Percentiles rank a stretch among this genome's conserved stretches.
phyloP scores from a whole-genome alignment of 2,329 filamentous ascomycete genomes.

The Talaromyces sp. region DNA sequence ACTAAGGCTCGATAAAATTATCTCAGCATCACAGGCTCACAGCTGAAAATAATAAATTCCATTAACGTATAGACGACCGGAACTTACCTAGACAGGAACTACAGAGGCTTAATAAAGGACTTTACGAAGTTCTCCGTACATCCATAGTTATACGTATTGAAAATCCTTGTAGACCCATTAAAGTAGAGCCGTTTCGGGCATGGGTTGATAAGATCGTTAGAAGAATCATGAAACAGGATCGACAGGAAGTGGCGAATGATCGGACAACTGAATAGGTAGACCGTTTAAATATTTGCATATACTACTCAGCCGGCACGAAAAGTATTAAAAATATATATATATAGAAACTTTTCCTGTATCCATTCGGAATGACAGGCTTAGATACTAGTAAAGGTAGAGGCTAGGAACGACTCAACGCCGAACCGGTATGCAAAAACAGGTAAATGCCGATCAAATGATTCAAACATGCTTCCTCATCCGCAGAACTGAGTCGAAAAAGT shows the following conservation, averaged over 20 bases:
- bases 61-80: no score
- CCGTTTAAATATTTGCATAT: neutral
- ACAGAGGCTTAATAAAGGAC: neutral
- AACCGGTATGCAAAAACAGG: neutral
- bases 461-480: neutral
- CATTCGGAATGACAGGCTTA: neutral
- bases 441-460: neutral
- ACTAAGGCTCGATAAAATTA: neutral
- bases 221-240: neutral
- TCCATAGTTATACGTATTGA: neutral
- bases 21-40: neutral
- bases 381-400: neutral
- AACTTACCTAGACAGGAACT: neutral
- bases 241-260: neutral
- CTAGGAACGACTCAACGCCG: neutral
- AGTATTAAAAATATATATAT: neutral
- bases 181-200: neutral
- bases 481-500: neutral
- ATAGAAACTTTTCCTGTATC: no score
- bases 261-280: neutral
- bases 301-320: neutral
- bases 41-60: no score
- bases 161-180: neutral
- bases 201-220: neutral
- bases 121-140: no score